Conservation (phyloP, 495 filamentous ascomycete genomes). For the Penicillium canariense region DNA sequence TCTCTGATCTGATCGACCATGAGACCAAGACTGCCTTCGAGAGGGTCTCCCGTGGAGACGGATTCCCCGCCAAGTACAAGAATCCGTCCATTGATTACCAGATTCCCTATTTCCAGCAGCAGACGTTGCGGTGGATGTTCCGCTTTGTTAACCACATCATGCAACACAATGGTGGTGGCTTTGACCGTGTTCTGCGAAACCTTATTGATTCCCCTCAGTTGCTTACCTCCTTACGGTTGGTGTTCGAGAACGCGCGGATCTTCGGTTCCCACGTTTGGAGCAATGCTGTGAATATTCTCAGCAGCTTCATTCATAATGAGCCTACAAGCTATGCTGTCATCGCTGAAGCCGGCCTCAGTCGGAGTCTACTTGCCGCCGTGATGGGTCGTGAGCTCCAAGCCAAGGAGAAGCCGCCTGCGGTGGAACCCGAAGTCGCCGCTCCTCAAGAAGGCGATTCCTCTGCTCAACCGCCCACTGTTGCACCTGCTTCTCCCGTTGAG, state of each 20-base stretch:
- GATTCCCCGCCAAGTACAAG: conserved; percentile 74
- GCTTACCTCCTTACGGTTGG: conserved; percentile 69
- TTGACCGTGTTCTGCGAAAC: conserved; percentile 86
- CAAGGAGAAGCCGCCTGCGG: conserved; percentile 29
- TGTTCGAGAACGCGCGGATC: conserved; percentile 72
- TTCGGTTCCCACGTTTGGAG: conserved; percentile 96
- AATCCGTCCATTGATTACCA: conserved; percentile 85
- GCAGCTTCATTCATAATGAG: conserved; percentile 97
- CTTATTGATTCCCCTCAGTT: conserved; percentile 89
- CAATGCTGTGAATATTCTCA: conserved; percentile 82
- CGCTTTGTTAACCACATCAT: conserved; percentile 97
- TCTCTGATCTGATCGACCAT: conserved; percentile 77
- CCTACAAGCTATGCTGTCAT: conserved; percentile 96
- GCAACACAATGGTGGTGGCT: conserved; percentile 77
- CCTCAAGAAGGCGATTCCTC: conserved; percentile 23
- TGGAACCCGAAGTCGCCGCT: conserved; percentile 24
- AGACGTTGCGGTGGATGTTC: conserved; percentile 87
- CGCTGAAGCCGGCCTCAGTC: conserved; percentile 86
- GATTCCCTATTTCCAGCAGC: conserved; percentile 88
- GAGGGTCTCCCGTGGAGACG: conserved; percentile 60
- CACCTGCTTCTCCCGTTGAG: conserved; percentile 14
- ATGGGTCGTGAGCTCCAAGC: conserved; percentile 51
- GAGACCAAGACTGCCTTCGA: conserved; percentile 72
- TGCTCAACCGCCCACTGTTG: conserved; percentile 11
- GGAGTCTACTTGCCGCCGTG: conserved; percentile 75